These are phyloP conservation scores for Tolypocladium tropicale DNA, from an alignment of 2,329 filamentous ascomycete species.

Conservation along the genomic window DNA sequence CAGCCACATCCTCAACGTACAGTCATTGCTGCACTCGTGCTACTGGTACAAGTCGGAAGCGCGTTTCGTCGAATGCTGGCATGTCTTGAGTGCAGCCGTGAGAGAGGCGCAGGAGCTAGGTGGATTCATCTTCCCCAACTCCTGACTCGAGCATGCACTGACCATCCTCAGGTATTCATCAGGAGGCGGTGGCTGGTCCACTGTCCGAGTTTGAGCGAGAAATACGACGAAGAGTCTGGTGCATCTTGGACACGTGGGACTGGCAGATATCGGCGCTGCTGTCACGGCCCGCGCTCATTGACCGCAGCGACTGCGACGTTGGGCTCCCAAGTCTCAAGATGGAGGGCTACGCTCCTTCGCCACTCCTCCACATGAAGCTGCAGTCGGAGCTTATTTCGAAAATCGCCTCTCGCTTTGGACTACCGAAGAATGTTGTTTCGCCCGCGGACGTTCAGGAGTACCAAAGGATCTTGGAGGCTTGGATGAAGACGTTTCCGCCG, in stretches of 20 bases:
- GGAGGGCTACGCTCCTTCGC: slow-evolving; percentile 20
- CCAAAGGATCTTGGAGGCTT: slow-evolving; percentile 25
- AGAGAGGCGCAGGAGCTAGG: slow-evolving; percentile 25
- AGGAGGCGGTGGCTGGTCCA: slow-evolving; percentile 15
- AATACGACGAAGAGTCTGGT: slow-evolving; percentile 25
- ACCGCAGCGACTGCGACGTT: slow-evolving; percentile 21
- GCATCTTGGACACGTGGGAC: slow-evolving; percentile 26
- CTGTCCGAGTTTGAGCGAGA: slow-evolving; percentile 24
- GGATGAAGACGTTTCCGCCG: slow-evolving; percentile 31
- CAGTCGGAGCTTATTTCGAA: slow-evolving; percentile 22
- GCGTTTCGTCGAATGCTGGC: slow-evolving; percentile 26
- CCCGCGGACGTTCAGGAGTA: slow-evolving; percentile 21
- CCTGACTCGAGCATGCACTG: accelerated
- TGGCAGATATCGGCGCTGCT: slow-evolving; percentile 26
- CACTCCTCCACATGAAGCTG: slow-evolving; percentile 24
- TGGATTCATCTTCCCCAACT: slow-evolving; percentile 4
- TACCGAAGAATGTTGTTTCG: slow-evolving; percentile 15
- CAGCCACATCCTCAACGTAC: slow-evolving; percentile 22
- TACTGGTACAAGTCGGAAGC: slow-evolving; percentile 27
- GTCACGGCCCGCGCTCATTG: slow-evolving; percentile 22
- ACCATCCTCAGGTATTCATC: slow-evolving; percentile 16
- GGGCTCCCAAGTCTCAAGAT: slow-evolving; percentile 20
- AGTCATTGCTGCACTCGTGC: slow-evolving; percentile 24
- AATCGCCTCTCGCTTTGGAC: slow-evolving; percentile 20
- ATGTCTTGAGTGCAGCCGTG: slow-evolving; percentile 23